phyloP scores from a whole-genome alignment of 352 stramenopile species.

The Thalassiosira hispida region DNA sequence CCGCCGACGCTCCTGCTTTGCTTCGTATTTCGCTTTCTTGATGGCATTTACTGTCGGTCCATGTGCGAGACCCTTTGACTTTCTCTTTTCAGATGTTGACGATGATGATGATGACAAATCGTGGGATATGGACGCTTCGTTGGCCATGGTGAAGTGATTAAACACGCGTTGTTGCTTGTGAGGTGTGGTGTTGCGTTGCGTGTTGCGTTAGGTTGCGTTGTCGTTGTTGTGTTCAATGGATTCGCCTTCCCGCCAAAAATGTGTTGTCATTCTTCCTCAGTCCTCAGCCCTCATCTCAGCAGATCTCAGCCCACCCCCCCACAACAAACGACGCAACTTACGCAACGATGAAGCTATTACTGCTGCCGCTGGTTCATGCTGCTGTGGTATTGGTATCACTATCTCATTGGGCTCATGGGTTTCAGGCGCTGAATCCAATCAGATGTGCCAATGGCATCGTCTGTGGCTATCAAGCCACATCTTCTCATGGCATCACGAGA shows the following conservation, averaged over 20 bases:
- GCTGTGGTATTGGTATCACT: background rate
- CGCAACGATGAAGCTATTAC: slow-evolving; percentile 8
- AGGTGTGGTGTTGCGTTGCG: too few relatives aligned
- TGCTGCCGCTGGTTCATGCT: background rate
- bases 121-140: too few relatives aligned
- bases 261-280: too few relatives aligned
- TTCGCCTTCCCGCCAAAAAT: too few relatives aligned
- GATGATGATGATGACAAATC: background rate
- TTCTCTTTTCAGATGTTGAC: slow-evolving; percentile 8
- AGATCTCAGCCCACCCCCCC: too few relatives aligned
- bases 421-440: background rate
- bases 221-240: too few relatives aligned
- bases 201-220: too few relatives aligned
- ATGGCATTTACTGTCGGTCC: slow-evolving; percentile 49
- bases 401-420: slow-evolving; percentile 1
- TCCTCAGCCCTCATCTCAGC: too few relatives aligned
- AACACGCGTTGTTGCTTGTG: too few relatives aligned
- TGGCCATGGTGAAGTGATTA: too few relatives aligned
- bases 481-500: slow-evolving; percentile 2
- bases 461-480: background rate
- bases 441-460: background rate
- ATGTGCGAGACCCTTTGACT: slow-evolving; percentile 28
- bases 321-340: too few relatives aligned
- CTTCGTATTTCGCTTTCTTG: slow-evolving; percentile 55
- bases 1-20: slow-evolving; percentile 43